These are phyloP conservation scores for Lotus japonicus DNA, from an alignment of 306 rosid species.

Conservation along the genomic window DNA sequence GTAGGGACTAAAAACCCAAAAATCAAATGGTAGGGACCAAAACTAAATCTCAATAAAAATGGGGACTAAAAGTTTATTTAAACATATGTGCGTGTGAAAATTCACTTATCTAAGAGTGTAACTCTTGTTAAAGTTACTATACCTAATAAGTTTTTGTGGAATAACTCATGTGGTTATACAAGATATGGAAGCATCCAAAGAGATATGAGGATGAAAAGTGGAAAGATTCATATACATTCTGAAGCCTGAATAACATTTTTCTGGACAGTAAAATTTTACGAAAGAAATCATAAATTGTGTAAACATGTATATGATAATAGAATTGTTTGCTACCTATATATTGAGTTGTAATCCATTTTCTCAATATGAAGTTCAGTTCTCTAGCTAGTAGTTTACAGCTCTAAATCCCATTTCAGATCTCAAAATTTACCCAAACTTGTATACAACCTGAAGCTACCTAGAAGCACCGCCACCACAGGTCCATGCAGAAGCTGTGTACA, in stretches of 20 bases:
- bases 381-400: background rate
- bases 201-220: background rate
- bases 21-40: too few relatives aligned
- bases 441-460: slow-evolving; percentile 2
- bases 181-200: background rate
- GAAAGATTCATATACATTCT: background rate
- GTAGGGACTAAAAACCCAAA: too few relatives aligned
- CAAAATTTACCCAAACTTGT: background rate
- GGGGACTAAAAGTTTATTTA: too few relatives aligned
- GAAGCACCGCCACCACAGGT: slow-evolving; percentile 32
- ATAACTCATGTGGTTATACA: too few relatives aligned
- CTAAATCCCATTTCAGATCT: background rate
- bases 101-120: too few relatives aligned
- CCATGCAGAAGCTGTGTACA: slow-evolving; percentile 94
- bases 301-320: background rate
- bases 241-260: background rate
- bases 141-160: too few relatives aligned
- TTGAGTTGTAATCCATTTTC: background rate
- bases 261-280: background rate
- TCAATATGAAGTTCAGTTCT: slow-evolving; percentile 11
- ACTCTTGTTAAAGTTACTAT: too few relatives aligned
- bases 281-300: background rate
- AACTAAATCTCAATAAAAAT: too few relatives aligned
- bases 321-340: background rate
- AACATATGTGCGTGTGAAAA: too few relatives aligned